phyloP scores from a whole-genome alignment of 176 grass and related monocot species.

The sorghum (Sorghum bicolor) region DNA sequence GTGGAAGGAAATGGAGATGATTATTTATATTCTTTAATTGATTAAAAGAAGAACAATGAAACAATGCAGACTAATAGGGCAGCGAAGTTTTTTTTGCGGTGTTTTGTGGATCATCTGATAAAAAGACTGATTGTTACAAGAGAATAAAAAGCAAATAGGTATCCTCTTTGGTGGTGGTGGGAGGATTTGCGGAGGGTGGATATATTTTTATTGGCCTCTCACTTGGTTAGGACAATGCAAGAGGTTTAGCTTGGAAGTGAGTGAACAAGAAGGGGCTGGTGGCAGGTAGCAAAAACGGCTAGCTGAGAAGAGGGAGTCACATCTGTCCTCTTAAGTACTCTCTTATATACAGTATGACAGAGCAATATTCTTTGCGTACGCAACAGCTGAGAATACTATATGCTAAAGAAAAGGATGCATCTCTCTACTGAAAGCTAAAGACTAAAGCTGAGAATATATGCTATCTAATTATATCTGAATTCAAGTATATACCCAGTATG shows the following conservation, averaged over 20 bases:
- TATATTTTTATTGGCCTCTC: neutral
- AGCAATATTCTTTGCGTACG: neutral
- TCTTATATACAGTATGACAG: neutral
- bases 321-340: neutral
- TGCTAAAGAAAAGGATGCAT: neutral
- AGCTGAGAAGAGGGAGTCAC: neutral
- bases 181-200: neutral
- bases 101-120: neutral
- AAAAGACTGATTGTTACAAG: too few relatives aligned
- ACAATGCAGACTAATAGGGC: neutral
- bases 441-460: neutral
- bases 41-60: neutral
- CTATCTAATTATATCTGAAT: neutral
- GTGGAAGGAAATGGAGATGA: neutral
- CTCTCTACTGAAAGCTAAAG: neutral
- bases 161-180: neutral
- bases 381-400: too few relatives aligned
- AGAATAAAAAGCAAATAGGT: neutral
- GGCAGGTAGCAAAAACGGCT: neutral
- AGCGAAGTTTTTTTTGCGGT: neutral
- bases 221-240: neutral
- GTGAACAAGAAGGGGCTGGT: neutral
- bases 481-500: neutral
- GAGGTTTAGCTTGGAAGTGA: neutral
- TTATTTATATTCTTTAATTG: neutral